Percentiles rank a stretch among this genome's conserved stretches.
Evolutionary conservation across 805 yeast species (phyloP).

Genomic region (Kazachstania africana): DNA sequence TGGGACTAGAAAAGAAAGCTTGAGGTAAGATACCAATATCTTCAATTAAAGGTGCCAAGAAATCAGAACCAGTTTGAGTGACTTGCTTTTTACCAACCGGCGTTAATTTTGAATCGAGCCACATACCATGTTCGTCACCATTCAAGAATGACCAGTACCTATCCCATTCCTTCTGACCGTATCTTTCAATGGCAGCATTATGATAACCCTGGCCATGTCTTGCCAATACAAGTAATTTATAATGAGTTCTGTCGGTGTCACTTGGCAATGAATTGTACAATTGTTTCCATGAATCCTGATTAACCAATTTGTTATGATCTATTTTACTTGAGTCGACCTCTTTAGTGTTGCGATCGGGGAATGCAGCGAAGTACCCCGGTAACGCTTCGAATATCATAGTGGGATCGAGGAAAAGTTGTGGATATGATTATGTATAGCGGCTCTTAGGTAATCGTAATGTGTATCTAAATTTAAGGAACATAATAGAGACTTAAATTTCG

Average conservation of each 20-base stretch:
- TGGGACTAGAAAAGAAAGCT: constrained; percentile 47
- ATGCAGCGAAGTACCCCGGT: constrained; percentile 20
- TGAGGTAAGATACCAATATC: constrained; percentile 47
- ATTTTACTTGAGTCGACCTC: constrained; percentile 9
- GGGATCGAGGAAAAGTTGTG: background rate
- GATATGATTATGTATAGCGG: background rate
- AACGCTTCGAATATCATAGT: constrained; percentile 8
- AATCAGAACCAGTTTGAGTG: constrained; percentile 26
- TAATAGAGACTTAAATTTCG: too few relatives aligned
- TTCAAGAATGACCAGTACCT: constrained; percentile 37
- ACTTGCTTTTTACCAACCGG: constrained; percentile 47
- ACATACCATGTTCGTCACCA: constrained; percentile 43
- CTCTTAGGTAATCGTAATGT: too few relatives aligned
- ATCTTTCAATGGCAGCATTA: constrained; percentile 41
- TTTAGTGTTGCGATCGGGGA: constrained; percentile 1
- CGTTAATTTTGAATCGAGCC: constrained; percentile 45
- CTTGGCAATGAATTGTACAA: constrained; percentile 13
- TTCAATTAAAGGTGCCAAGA: constrained; percentile 12
- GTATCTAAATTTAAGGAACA: too few relatives aligned
- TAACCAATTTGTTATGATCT: constrained; percentile 10
- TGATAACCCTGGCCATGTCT: constrained; percentile 68
- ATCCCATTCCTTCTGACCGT: constrained; percentile 50
- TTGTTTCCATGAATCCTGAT: constrained; percentile 12
- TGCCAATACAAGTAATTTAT: constrained; percentile 17
- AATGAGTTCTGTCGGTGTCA: constrained; percentile 10